Evolutionary conservation across 345 rosid genomes (phyloP).

Genomic region (Turritis glabra): DNA sequence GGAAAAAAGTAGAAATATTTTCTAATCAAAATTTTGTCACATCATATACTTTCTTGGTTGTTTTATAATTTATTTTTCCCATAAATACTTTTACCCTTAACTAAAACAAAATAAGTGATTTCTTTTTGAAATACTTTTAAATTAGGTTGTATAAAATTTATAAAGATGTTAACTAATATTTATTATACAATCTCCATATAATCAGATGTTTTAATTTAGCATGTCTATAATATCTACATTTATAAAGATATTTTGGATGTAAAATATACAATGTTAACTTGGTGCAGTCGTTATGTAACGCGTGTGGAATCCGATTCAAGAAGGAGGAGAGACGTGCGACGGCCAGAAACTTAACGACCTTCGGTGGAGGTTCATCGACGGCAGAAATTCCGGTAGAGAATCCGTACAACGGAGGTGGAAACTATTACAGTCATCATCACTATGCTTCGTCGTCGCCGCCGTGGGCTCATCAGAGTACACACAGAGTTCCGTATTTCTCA

Average conservation of each 20-base stretch:
- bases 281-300: slow-evolving; percentile 82
- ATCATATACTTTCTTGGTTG: background rate
- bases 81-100: background rate
- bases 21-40: background rate
- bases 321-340: slow-evolving; percentile 87
- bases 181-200: background rate
- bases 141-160: too few species aligned
- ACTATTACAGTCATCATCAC: slow-evolving; percentile 32
- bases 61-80: background rate
- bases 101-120: background rate
- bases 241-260: background rate
- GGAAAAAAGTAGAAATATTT: background rate
- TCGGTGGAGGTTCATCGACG: slow-evolving; percentile 34
- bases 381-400: slow-evolving; percentile 34
- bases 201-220: background rate
- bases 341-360: slow-evolving; percentile 48
- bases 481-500: slow-evolving; percentile 55
- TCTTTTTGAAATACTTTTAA: too few species aligned
- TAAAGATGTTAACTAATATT: too few species aligned
- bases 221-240: background rate
- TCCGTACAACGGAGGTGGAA: slow-evolving; percentile 34
- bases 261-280: background rate
- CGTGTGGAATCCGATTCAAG: slow-evolving; percentile 92
- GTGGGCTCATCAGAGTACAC: slow-evolving; percentile 53
- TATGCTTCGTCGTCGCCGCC: slow-evolving; percentile 36